These are phyloP conservation scores for Mortierella sp. DNA, from an alignment of 371 early-diverging fungal species.

Conservation along the genomic window DNA sequence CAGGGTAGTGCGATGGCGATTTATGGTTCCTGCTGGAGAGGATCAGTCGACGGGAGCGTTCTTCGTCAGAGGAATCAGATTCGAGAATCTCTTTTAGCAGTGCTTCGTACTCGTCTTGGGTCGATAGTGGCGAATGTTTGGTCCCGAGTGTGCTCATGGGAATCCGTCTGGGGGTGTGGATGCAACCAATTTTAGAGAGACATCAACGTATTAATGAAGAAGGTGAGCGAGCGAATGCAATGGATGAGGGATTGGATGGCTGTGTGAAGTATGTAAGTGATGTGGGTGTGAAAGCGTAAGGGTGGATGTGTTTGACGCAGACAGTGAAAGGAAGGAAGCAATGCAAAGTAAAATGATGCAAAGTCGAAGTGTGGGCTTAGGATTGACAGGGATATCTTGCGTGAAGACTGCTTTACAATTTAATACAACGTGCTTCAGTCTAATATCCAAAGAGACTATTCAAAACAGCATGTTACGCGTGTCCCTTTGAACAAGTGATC, in stretches of 20 bases:
- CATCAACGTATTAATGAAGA: constrained; percentile 8
- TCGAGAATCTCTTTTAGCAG: constrained; percentile 72
- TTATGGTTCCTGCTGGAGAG: constrained; percentile 33
- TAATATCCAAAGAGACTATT: background rate
- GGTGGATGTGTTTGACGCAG: background rate
- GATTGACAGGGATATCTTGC: too few species aligned
- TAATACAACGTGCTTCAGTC: too few species aligned
- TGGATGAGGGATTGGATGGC: background rate
- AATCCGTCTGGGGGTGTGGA: constrained; percentile 25
- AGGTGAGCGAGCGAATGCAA: background rate
- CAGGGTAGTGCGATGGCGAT: constrained; percentile 6
- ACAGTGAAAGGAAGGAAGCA: background rate
- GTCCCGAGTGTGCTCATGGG: constrained; percentile 53
- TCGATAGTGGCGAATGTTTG: constrained; percentile 36
- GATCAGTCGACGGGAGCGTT: constrained; percentile 31
- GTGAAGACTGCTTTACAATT: too few species aligned
- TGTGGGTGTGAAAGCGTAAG: background rate
- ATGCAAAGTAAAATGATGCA: background rate
- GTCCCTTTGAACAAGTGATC: too few species aligned
- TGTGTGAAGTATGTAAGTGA: background rate
- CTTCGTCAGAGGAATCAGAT: constrained; percentile 60
- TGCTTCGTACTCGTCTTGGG: constrained; percentile 67
- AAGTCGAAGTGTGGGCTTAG: background rate
- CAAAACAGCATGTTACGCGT: background rate
- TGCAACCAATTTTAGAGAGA: constrained; percentile 14